Percentiles rank a stretch among this genome's conserved stretches.
phyloP scores from a whole-genome alignment of 495 filamentous ascomycete genomes.

The Paragyromitra xinjiangensis region DNA sequence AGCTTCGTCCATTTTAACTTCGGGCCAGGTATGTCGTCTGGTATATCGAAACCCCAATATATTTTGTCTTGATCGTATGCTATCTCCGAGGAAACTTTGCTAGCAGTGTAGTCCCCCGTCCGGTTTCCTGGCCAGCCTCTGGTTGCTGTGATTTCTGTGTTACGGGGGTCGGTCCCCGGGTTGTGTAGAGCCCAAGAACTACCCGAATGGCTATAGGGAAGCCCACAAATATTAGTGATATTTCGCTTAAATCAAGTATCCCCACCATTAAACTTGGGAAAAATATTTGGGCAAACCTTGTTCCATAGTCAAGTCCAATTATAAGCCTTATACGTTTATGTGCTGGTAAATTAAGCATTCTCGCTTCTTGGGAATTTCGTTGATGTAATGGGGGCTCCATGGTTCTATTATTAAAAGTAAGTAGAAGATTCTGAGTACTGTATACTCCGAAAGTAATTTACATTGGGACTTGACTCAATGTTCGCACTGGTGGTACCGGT shows the following conservation, averaged over 20 bases:
- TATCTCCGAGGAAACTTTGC: constrained; percentile 10
- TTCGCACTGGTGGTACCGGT: too few relatives aligned
- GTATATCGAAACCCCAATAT: neutral
- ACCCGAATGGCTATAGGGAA: neutral
- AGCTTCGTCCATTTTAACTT: too few relatives aligned
- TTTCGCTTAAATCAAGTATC: neutral
- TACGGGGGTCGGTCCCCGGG: neutral
- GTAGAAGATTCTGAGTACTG: too few relatives aligned
- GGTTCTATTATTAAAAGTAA: neutral
- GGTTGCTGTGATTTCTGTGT: neutral
- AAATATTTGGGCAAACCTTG: neutral
- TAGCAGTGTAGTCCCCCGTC: neutral
- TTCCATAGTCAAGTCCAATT: constrained; percentile 9
- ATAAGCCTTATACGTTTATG: neutral
- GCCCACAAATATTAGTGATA: neutral
- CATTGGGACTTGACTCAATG: too few relatives aligned
- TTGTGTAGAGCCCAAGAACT: neutral
- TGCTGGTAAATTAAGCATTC: neutral
- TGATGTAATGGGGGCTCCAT: neutral
- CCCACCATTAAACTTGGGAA: neutral
- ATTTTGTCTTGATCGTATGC: neutral
- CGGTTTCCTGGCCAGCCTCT: constrained; percentile 8
- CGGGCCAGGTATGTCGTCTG: too few relatives aligned
- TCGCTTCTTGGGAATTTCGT: neutral
- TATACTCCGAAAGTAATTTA: too few relatives aligned